phyloP scores from a whole-genome alignment of 768 basidiomycete genomes.

The Termitomyces sp. region DNA sequence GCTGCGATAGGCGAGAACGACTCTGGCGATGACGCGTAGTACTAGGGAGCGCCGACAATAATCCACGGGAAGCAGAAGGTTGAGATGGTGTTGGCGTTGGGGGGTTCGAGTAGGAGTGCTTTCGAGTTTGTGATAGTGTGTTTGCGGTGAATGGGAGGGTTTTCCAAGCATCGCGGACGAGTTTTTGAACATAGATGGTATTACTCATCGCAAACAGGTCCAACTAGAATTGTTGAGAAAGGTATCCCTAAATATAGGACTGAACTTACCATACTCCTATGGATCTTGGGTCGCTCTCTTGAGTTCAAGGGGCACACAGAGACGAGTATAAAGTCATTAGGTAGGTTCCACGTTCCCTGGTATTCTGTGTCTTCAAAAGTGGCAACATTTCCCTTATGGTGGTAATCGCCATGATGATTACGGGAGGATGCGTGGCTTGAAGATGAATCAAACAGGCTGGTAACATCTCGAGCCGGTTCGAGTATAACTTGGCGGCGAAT shows the following conservation, averaged over 20 bases:
- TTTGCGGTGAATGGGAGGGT: slow-evolving; percentile 22
- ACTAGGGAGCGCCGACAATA: slow-evolving; percentile 17
- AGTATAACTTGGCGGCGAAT: slow-evolving; percentile 45
- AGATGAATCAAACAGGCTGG: slow-evolving; percentile 7
- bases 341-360: slow-evolving; percentile 48
- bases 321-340: slow-evolving; percentile 64
- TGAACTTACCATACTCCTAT: slow-evolving; percentile 55
- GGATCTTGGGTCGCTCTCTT: slow-evolving; percentile 58
- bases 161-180: slow-evolving; percentile 30
- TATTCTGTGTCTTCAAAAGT: slow-evolving; percentile 22
- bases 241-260: background rate
- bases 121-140: slow-evolving; percentile 14
- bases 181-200: slow-evolving; percentile 44
- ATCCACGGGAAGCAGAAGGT: slow-evolving; percentile 18
- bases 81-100: slow-evolving; percentile 20
- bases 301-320: slow-evolving; percentile 67
- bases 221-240: slow-evolving; percentile 36
- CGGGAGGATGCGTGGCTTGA: background rate
- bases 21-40: slow-evolving; percentile 11
- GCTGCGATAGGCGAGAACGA: slow-evolving; percentile 13
- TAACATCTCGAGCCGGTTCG: slow-evolving; percentile 19
- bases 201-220: slow-evolving; percentile 79
- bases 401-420: background rate
- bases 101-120: slow-evolving; percentile 25
- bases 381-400: slow-evolving; percentile 6